A percentile compares a stretch with the other conserved stretches of the same genome.
Evolutionary conservation across 441 rosid genomes (phyloP).

Genomic region (Rhodomyrtus psidioides): DNA sequence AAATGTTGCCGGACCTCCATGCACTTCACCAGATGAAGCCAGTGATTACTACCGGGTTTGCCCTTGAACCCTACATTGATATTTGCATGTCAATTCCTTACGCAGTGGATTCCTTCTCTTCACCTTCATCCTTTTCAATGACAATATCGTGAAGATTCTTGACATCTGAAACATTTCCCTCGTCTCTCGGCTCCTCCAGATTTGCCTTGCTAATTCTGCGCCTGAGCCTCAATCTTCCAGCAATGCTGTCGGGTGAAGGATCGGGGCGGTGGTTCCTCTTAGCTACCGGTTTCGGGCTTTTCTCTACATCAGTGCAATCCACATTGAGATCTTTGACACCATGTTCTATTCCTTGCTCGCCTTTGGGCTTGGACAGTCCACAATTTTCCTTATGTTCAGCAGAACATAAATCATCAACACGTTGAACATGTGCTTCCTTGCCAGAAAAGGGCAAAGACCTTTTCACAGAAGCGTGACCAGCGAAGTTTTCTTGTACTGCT

Average conservation of each 20-base stretch:
- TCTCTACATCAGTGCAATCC: background rate
- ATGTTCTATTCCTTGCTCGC: slow-evolving; percentile 11
- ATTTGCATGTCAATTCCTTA: background rate
- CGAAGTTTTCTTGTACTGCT: background rate
- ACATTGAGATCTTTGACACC: slow-evolving; percentile 12
- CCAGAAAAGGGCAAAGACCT: slow-evolving; percentile 29
- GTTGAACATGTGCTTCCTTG: slow-evolving; percentile 8
- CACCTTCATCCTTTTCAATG: background rate
- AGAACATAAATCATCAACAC: slow-evolving; percentile 7
- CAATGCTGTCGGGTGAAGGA: slow-evolving; percentile 31
- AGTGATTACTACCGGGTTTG: background rate
- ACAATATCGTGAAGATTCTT: background rate
- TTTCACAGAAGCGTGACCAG: slow-evolving; percentile 16
- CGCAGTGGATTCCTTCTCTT: background rate
- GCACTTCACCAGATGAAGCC: background rate
- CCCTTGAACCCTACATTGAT: background rate
- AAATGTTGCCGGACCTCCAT: background rate
- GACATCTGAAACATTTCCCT: background rate
- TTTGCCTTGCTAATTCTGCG: slow-evolving; percentile 3
- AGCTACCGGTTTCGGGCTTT: slow-evolving; percentile 7
- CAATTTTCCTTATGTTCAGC: slow-evolving; percentile 7
- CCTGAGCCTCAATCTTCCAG: slow-evolving; percentile 46
- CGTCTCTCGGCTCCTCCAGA: background rate
- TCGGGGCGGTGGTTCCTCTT: slow-evolving; percentile 14
- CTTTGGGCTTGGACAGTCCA: slow-evolving; percentile 3